A percentile compares a stretch with the other conserved stretches of the same genome.
These are phyloP conservation scores for Taphrina sp. DNA, from an alignment of 1,139 yeast species.

Conservation along the genomic window DNA sequence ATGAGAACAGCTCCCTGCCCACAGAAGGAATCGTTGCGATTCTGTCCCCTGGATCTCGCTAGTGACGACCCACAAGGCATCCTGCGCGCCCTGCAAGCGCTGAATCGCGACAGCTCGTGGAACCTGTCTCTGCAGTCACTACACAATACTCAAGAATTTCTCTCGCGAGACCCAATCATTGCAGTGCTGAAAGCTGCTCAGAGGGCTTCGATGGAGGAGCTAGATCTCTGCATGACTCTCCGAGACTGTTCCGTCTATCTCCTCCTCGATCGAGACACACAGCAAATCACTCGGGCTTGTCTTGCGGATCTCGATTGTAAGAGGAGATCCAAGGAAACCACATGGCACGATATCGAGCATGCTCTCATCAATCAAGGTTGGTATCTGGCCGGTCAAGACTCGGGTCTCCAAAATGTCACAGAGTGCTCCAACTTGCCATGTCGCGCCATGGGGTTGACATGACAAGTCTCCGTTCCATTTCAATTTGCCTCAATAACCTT, in stretches of 20 bases:
- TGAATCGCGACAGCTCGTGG: background rate
- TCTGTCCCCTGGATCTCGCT: slow-evolving; percentile 47
- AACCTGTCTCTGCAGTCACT: background rate
- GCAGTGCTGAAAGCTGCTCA: slow-evolving; percentile 1
- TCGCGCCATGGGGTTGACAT: no score
- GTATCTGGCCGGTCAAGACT: no score
- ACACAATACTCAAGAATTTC: background rate
- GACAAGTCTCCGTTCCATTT: no score
- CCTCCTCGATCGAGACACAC: background rate
- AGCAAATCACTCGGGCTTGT: background rate
- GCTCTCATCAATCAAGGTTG: slow-evolving; percentile 2
- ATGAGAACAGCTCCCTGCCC: slow-evolving; percentile 40
- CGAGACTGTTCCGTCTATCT: slow-evolving; percentile 26
- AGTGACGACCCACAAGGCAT: slow-evolving; percentile 25
- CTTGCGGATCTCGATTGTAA: slow-evolving; percentile 26
- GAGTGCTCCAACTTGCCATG: no score
- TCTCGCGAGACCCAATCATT: slow-evolving; percentile 19
- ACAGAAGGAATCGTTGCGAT: slow-evolving; percentile 35
- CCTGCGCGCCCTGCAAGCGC: background rate
- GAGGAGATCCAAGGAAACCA: background rate
- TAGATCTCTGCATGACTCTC: slow-evolving; percentile 20
- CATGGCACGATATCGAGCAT: slow-evolving; percentile 7
- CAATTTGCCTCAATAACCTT: no score
- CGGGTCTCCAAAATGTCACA: no score
- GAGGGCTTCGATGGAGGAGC: background rate